Evolutionary conservation across 805 yeast genomes (phyloP), one percentile per base, ranked within the genome.

Genomic region (Candida silvicultrix): DNA sequence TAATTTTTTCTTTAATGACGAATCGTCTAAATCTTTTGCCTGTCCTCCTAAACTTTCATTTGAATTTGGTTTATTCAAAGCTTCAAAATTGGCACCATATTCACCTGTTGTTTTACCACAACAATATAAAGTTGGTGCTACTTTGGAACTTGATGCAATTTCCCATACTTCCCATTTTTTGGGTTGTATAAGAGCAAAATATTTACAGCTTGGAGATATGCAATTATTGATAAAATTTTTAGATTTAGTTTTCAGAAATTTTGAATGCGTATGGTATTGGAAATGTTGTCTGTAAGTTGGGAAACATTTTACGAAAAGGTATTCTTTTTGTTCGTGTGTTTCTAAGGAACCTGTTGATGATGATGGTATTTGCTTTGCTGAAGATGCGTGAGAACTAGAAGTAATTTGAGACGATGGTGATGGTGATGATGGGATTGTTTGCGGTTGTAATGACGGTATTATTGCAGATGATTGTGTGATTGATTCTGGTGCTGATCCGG

Each of bases 71-170:
- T 53, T 52, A 15, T 50, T 57, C 45, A 81, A 49, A 15, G 63
- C 60, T 25, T 74, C 78, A 42, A 70, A 69, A 49, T 60, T 65
- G 1, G 65, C 54, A 0, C 94, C 95, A 61, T 73, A 81, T 47
- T 85, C 89, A 2, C 89, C 90, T 35, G 76, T 73, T 50, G 73
- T 71, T 50, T 74, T 78, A 1, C 96, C 96, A 56, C 85, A 78
- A 50, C 85, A 85, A 15, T 77, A 52, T 22, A 88, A 56, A 7
- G 44, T 49, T 0, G 96, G 96, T 1, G 72, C 63, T 18, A 60
- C 61, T 14, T 71, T 71, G 4, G 74, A 71, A 37, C 71, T 70
- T 4, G 69, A 63, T 25, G 71, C 70, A 18, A 83, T 73, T n/a
- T 70, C 65, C 57, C 75, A 87, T 5, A 88, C 80, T 59, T 83